These are phyloP conservation scores for Vicia villosa DNA, from an alignment of 306 rosid species.

Conservation along the genomic window DNA sequence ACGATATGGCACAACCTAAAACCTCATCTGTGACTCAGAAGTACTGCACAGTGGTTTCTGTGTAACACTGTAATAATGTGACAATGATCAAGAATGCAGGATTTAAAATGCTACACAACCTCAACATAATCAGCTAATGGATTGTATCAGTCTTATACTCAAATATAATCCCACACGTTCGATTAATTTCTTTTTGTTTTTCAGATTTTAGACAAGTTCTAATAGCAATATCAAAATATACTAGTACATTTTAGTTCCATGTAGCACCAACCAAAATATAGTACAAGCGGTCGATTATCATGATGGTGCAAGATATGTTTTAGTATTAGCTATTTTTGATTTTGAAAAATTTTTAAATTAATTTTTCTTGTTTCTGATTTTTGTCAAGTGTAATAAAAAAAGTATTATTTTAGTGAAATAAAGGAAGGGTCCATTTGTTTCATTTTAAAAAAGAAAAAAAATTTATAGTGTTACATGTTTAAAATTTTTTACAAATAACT, in stretches of 20 bases:
- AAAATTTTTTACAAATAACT: no score
- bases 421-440: no score
- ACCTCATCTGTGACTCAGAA: conserved; percentile 28
- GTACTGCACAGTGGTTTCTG: background rate
- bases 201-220: conserved; percentile 1
- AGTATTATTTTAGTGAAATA: no score
- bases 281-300: background rate
- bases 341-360: background rate
- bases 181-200: background rate
- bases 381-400: background rate
- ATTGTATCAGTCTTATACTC: background rate
- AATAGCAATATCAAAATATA: background rate
- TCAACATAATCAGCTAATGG: background rate
- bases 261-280: background rate
- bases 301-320: background rate
- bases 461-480: no score
- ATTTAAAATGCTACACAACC: conserved; percentile 1
- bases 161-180: background rate
- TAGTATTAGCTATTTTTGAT: background rate
- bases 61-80: background rate
- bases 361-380: background rate
- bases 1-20: conserved; percentile 53
- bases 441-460: no score
- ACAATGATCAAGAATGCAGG: background rate
- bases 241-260: background rate